These are phyloP conservation scores for Cladosporium austrohemisphaericum DNA, from an alignment of 2,329 filamentous ascomycete species.

Conservation along the genomic window DNA sequence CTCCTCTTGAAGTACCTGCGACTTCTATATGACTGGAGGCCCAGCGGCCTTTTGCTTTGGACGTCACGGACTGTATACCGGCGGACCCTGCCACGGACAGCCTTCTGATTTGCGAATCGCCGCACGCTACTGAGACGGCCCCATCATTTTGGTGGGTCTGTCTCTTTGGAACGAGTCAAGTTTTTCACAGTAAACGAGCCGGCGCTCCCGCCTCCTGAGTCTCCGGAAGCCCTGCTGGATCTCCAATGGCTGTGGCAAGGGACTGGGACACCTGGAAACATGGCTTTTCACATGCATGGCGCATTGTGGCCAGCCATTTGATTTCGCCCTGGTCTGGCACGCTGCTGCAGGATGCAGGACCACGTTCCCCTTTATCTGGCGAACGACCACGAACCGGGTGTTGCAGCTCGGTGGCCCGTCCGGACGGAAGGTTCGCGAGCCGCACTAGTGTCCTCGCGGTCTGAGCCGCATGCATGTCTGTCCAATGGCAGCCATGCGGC, in stretches of 20 bases:
- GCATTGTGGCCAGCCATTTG: too few relatives aligned
- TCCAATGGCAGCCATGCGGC: not conserved
- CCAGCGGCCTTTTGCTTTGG: conserved; percentile 6
- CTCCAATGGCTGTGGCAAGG: not conserved
- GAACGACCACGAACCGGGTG: too few relatives aligned
- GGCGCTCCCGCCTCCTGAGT: not conserved
- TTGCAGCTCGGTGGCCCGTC: conserved; percentile 6
- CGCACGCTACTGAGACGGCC: conserved; percentile 9
- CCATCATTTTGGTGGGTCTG: conserved; percentile 11
- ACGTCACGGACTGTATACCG: conserved; percentile 1
- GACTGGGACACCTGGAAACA: too few relatives aligned
- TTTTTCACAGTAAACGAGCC: conserved; percentile 2
- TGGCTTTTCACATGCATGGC: too few relatives aligned
- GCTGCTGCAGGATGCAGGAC: not conserved
- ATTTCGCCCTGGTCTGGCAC: too few relatives aligned
- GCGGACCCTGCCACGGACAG: conserved; percentile 6
- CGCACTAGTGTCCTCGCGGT: not conserved
- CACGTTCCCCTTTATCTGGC: not conserved
- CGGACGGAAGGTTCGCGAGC: not conserved
- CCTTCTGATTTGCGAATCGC: conserved; percentile 6
- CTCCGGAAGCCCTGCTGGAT: not conserved
- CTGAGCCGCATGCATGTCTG: not conserved
- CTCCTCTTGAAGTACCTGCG: conserved; percentile 6
- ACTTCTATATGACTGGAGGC: conserved; percentile 10
- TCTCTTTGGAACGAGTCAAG: conserved; percentile 10